A percentile compares a stretch with the other conserved stretches of the same genome.
Conservation (phyloP, 345 rosid species). For the Eutrema yunnanense region DNA sequence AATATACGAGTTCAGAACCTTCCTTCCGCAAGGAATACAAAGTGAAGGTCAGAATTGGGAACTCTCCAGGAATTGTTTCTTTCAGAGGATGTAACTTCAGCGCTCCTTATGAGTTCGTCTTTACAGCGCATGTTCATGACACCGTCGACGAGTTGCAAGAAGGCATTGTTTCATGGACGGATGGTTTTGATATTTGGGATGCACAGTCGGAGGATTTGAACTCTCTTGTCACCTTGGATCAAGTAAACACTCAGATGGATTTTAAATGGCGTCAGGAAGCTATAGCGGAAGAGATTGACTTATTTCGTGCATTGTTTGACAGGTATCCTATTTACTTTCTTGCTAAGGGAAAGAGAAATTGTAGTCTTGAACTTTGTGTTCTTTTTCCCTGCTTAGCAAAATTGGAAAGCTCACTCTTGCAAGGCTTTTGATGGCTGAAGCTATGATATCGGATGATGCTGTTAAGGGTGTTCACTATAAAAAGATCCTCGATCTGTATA, state of each 20-base stretch:
- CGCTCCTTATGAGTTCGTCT: slow-evolving; percentile 37
- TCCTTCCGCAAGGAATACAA: slow-evolving; percentile 24
- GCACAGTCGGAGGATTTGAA: slow-evolving; percentile 35
- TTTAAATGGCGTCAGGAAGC: slow-evolving; percentile 52
- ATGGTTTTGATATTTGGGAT: slow-evolving; percentile 42
- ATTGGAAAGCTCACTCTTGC: slow-evolving; percentile 93
- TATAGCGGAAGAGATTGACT: slow-evolving; percentile 48
- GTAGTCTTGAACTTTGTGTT: not conserved
- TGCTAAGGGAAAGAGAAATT: not conserved
- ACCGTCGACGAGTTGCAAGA: slow-evolving; percentile 25
- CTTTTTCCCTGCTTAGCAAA: slow-evolving; percentile 47
- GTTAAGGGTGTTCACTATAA: slow-evolving; percentile 39
- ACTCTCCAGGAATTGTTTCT: slow-evolving; percentile 60
- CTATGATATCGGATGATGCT: slow-evolving; percentile 25
- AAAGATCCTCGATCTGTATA: slow-evolving; percentile 61
- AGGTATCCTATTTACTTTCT: slow-evolving; percentile 42
- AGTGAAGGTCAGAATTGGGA: slow-evolving; percentile 60
- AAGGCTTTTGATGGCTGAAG: slow-evolving; percentile 75
- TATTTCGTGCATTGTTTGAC: slow-evolving; percentile 49
- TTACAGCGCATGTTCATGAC: slow-evolving; percentile 40
- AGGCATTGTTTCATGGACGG: slow-evolving; percentile 49
- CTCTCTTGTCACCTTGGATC: slow-evolving; percentile 28
- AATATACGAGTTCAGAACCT: slow-evolving; percentile 27
- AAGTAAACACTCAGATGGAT: slow-evolving; percentile 28
- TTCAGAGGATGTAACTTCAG: slow-evolving; percentile 45